Evolutionary conservation across 768 basidiomycete genomes (phyloP), one percentile per base, ranked within the genome.

Genomic region (Mycena floridula): DNA sequence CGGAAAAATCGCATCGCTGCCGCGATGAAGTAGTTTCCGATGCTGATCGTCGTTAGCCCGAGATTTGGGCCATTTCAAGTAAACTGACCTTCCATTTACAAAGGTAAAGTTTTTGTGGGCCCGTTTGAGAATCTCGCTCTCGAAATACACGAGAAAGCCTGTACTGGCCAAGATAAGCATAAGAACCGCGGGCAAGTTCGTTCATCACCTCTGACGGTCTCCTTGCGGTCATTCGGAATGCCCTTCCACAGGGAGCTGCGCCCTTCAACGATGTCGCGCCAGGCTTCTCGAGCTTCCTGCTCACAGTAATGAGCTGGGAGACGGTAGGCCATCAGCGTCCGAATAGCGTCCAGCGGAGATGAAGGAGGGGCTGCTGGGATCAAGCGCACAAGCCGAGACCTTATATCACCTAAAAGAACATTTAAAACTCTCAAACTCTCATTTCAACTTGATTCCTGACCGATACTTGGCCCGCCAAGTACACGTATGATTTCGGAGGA

Each of bases 41-140:
- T 79, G 51, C 87, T 89, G 25, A 20, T 4, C 2, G 23, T 25
- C 7, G 13, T 43, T 45, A 39, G 35, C 37, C 23, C 13, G 44
- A 32, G 20, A 36, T 15, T 36, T 20, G 9, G 43, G 48, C 47
- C 69, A 68, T 25, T 59, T 60, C 44, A 62, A 61, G n/a, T n/a
- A n/a, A 23, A 52, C 62, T 26, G 65, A 82, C 78, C 86, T 89
- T 57, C 92, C 93, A 55, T 94, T 94, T 42, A 86, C 69, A 65
- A 95, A 98, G 21, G 89, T 87, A 63, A 96, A 97, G 50, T 84
- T 88, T 67, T 96, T 96, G 57, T 95, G 91, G 2, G 94, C 90
- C 20, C 92, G 74, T 53, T 82, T 86, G 32, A 96, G 72, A 7
- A 93, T 71, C 52, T 95, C 88, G 49, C 79, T 82, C 61, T 97